A percentile compares a stretch with the other conserved stretches of the same genome.
These are phyloP conservation scores for Copromyces sp. DNA, from an alignment of 495 filamentous ascomycete genomes.

Conservation along the genomic window DNA sequence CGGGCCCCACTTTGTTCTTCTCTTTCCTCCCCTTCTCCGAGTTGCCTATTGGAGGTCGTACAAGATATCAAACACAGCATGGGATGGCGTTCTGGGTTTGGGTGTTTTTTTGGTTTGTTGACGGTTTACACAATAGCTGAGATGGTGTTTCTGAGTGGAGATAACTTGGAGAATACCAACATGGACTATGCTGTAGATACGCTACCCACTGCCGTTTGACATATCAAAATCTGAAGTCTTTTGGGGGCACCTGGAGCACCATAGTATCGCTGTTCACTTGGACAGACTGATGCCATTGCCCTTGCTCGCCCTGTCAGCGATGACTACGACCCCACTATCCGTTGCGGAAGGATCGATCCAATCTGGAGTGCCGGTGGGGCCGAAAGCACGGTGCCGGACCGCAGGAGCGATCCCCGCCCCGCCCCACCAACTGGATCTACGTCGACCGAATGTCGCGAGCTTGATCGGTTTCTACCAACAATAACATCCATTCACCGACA, in stretches of 20 bases:
- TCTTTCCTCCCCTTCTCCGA: background rate
- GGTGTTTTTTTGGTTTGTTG: background rate
- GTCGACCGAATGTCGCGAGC: background rate
- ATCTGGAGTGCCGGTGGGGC: background rate
- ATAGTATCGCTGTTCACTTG: background rate
- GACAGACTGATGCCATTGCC: background rate
- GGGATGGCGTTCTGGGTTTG: slow-evolving; percentile 9
- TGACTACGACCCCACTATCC: background rate
- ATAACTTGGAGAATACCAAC: background rate
- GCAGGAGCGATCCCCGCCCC: background rate
- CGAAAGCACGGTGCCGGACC: background rate
- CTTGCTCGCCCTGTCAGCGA: background rate
- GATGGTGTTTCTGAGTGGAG: background rate
- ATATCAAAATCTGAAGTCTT: background rate
- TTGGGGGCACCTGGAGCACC: background rate
- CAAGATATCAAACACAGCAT: slow-evolving; percentile 12
- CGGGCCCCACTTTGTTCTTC: background rate
- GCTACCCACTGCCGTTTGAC: background rate
- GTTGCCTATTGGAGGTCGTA: background rate
- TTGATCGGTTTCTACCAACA: background rate
- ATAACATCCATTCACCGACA: background rate
- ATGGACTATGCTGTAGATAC: background rate
- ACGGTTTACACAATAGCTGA: background rate
- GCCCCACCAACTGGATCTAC: background rate
- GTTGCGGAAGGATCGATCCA: background rate